Evolutionary conservation across 2,329 filamentous ascomycete genomes (phyloP).

Genomic region (Drechslerella dactyloides): DNA sequence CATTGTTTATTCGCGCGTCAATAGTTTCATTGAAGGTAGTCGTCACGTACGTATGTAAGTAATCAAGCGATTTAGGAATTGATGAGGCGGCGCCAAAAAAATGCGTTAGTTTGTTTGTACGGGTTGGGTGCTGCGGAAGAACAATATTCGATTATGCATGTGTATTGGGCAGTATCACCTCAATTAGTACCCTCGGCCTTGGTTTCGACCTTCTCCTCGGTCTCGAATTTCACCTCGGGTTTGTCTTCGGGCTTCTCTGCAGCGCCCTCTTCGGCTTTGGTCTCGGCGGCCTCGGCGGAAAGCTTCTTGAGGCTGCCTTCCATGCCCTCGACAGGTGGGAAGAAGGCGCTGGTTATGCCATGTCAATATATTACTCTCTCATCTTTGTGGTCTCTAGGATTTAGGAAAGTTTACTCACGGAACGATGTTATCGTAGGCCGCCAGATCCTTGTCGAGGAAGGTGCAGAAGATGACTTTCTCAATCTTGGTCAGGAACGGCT

Average conservation of each 20-base stretch:
- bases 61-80: no score
- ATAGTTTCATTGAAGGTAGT: no score
- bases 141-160: no score
- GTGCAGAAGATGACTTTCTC: slow-evolving; percentile 83
- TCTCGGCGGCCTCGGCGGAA: slow-evolving; percentile 24
- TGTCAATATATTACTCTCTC: neutral
- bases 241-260: neutral
- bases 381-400: neutral
- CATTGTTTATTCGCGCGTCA: no score
- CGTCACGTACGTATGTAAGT: no score
- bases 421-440: slow-evolving; percentile 71
- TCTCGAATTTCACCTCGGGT: no score
- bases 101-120: no score
- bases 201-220: no score
- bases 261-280: neutral
- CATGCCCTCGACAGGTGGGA: slow-evolving; percentile 60
- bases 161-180: no score
- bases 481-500: slow-evolving; percentile 60
- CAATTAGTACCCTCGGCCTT: no score
- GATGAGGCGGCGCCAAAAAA: no score
- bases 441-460: slow-evolving; percentile 78
- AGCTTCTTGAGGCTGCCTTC: slow-evolving; percentile 53
- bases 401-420: slow-evolving; percentile 68
- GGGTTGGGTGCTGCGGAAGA: no score
- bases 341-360: slow-evolving; percentile 60